Conservation (phyloP, 805 yeast genomes). For the Scheffersomyces spartinae region DNA sequence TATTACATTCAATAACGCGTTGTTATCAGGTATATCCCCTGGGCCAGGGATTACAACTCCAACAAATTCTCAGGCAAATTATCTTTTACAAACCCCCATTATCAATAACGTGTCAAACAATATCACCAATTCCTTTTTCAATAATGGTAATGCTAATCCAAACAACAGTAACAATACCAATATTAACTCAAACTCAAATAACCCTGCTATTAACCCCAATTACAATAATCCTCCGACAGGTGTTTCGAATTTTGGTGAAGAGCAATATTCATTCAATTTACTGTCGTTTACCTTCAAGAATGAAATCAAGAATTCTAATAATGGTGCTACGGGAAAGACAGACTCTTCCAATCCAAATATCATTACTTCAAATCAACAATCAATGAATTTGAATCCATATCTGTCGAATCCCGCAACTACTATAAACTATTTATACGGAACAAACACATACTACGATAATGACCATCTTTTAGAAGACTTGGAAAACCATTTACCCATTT, state of each 20-base stretch:
- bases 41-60: too few species aligned
- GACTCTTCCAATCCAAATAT: conserved; percentile 1
- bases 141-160: conserved; percentile 4
- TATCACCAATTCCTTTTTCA: conserved; percentile 24
- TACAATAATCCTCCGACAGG: too few species aligned
- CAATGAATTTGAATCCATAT: conserved; percentile 14
- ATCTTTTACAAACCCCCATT: conserved; percentile 20
- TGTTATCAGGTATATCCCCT: too few species aligned
- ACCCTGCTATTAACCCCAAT: too few species aligned
- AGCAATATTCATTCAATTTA: conserved; percentile 20
- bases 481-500: conserved; percentile 31
- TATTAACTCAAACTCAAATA: too few species aligned
- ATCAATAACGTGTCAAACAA: conserved; percentile 18
- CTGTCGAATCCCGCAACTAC: conserved; percentile 23
- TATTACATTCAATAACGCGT: too few species aligned
- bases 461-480: conserved; percentile 24
- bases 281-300: conserved; percentile 23
- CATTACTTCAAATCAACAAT: conserved; percentile 4
- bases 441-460: conserved; percentile 26
- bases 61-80: too few species aligned
- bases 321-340: conserved; percentile 6
- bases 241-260: too few species aligned
- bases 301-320: conserved; percentile 6
- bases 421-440: conserved; percentile 24
- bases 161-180: too few species aligned